Percentiles rank a stretch among this genome's conserved stretches.
phyloP scores from a whole-genome alignment of 371 early-diverging fungal species.

The Rhizomucor miehei region DNA sequence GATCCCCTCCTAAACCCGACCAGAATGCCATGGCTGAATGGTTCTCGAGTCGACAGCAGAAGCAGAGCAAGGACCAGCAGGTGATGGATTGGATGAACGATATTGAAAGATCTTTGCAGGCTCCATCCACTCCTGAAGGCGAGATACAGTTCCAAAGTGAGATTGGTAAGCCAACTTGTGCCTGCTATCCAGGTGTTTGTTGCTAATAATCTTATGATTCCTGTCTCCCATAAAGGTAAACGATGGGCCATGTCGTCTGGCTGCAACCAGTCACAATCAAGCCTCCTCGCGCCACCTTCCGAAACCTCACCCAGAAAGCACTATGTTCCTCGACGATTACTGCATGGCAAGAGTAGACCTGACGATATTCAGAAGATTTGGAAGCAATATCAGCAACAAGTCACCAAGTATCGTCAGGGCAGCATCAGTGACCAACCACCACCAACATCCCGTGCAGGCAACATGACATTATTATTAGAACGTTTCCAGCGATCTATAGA shows the following conservation, averaged over 20 bases:
- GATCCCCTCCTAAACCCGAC: constrained; percentile 24
- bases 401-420: not conserved
- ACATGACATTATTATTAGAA: constrained; percentile 27
- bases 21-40: constrained; percentile 32
- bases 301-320: constrained; percentile 22
- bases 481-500: constrained; percentile 23
- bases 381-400: not conserved
- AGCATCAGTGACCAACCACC: constrained; percentile 1
- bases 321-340: constrained; percentile 27
- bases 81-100: constrained; percentile 42
- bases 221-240: constrained; percentile 11
- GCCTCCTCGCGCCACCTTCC: constrained; percentile 24
- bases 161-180: constrained; percentile 19
- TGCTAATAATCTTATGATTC: not conserved
- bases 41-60: constrained; percentile 26
- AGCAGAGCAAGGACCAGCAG: constrained; percentile 17
- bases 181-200: not conserved
- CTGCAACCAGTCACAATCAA: constrained; percentile 12
- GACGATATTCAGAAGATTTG: not conserved
- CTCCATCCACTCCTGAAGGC: constrained; percentile 2
- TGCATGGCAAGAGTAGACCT: constrained; percentile 1
- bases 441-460: constrained; percentile 8
- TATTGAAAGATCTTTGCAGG: constrained; percentile 24
- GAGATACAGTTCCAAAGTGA: constrained; percentile 35
- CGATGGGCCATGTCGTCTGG: constrained; percentile 22